Evolutionary conservation across 768 basidiomycete species (phyloP).

Genomic region (Podaxis sp.): DNA sequence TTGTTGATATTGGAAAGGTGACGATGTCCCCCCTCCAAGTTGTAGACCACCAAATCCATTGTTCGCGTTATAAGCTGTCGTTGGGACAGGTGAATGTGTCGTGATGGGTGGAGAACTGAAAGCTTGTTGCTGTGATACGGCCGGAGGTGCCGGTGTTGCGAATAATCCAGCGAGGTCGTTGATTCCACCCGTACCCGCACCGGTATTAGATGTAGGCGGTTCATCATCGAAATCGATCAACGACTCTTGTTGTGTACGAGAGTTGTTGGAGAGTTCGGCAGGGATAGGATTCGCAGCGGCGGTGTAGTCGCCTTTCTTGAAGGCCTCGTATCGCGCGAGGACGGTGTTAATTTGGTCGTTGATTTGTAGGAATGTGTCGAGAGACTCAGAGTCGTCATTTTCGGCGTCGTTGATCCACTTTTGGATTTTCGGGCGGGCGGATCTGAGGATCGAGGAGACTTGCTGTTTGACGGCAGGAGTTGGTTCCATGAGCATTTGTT

Average conservation of each 20-base stretch:
- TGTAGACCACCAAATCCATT: conserved; percentile 13
- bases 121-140: conserved; percentile 11
- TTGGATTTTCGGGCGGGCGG: conserved; percentile 91
- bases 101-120: not conserved
- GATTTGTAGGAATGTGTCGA: conserved; percentile 92
- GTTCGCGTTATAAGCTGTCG: conserved; percentile 20
- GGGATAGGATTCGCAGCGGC: conserved; percentile 71
- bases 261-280: conserved; percentile 43
- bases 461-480: conserved; percentile 50
- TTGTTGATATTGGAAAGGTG: conserved; percentile 16
- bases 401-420: conserved; percentile 98
- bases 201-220: conserved; percentile 22
- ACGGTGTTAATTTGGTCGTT: conserved; percentile 98
- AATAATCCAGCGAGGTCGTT: conserved; percentile 70
- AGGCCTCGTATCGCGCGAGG: conserved; percentile 86
- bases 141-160: conserved; percentile 30
- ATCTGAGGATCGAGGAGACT: conserved; percentile 79
- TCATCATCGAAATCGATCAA: conserved; percentile 80
- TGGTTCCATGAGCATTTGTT: not conserved
- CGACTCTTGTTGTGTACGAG: conserved; percentile 42
- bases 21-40: conserved; percentile 6
- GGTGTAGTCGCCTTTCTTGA: conserved; percentile 86
- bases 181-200: conserved; percentile 30
- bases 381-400: conserved; percentile 83
- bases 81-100: conserved; percentile 16